Percentiles rank a stretch among this genome's conserved stretches.
These are phyloP conservation scores for Apostasia shenzhenica DNA, from an alignment of 106 monocot species.

Conservation along the genomic window DNA sequence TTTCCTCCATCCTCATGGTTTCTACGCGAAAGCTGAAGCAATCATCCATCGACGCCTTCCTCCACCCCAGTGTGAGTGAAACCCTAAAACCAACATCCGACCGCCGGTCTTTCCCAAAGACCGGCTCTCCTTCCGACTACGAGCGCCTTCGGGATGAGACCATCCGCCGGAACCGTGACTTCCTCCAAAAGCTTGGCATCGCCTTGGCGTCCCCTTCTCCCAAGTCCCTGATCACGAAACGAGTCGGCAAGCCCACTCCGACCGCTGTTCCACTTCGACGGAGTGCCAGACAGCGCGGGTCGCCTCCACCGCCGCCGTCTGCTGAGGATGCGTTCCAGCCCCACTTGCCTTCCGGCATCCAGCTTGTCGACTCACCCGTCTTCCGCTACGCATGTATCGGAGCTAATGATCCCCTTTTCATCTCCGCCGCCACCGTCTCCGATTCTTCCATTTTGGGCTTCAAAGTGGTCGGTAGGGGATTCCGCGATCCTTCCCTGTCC, in stretches of 20 bases:
- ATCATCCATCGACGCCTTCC: constrained; percentile 9
- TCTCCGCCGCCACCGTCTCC: neutral
- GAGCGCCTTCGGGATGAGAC: constrained; percentile 23
- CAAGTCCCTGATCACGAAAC: neutral
- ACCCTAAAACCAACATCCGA: neutral
- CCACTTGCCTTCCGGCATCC: neutral
- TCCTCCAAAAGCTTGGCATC: constrained; percentile 36
- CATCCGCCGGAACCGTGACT: constrained; percentile 35
- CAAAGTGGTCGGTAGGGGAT: constrained; percentile 13
- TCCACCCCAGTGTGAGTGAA: neutral
- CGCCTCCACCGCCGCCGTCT: neutral
- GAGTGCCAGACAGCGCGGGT: constrained; percentile 15
- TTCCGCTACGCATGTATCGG: constrained; percentile 24
- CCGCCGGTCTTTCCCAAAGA: neutral
- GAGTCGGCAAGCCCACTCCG: constrained; percentile 8
- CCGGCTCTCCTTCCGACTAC: constrained; percentile 14
- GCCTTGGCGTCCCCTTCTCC: neutral
- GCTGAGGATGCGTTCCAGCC: neutral
- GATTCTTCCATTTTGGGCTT: constrained; percentile 13
- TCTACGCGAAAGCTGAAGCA: constrained; percentile 6
- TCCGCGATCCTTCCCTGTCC: constrained; percentile 21
- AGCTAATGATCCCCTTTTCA: neutral
- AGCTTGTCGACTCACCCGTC: constrained; percentile 13
- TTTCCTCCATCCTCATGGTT: neutral
- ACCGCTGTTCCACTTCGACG: constrained; percentile 12